Percentiles rank a stretch among this genome's conserved stretches.
Evolutionary conservation across 768 basidiomycete genomes (phyloP).

Genomic region (Boletus reticuloceps): DNA sequence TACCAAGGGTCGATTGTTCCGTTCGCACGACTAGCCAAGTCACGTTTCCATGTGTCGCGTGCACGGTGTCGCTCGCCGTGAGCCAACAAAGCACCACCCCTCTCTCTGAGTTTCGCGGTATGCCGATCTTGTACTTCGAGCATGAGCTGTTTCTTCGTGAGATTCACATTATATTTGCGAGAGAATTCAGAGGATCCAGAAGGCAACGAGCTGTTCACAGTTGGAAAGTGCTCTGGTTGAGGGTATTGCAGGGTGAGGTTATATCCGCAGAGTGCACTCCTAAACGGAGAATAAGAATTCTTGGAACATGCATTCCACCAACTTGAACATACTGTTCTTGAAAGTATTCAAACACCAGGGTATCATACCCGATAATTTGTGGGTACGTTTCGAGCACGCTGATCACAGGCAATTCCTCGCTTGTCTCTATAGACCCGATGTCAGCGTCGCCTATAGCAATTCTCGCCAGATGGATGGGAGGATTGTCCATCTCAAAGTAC

Average conservation of each 20-base stretch:
- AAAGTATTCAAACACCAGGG: slow-evolving; percentile 65
- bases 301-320: too few species aligned
- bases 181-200: neutral
- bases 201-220: neutral
- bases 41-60: slow-evolving; percentile 38
- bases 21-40: slow-evolving; percentile 46
- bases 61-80: slow-evolving; percentile 17
- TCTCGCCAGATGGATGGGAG: slow-evolving; percentile 63
- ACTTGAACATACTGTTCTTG: slow-evolving; percentile 51
- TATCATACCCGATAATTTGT: slow-evolving; percentile 70
- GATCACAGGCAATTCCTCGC: slow-evolving; percentile 54
- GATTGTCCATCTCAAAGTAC: slow-evolving; percentile 56
- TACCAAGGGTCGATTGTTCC: slow-evolving; percentile 60
- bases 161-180: neutral
- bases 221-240: neutral
- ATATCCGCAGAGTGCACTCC: neutral
- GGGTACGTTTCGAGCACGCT: slow-evolving; percentile 66
- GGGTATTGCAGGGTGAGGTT: neutral
- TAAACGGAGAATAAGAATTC: neutral
- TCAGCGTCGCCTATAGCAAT: slow-evolving; percentile 69
- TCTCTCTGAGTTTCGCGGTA: neutral
- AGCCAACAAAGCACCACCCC: slow-evolving; percentile 6
- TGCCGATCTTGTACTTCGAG: neutral
- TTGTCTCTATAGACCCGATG: slow-evolving; percentile 47
- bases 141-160: neutral